A percentile compares a stretch with the other conserved stretches of the same genome.
Conservation (phyloP, 768 basidiomycete species). For the Mycena floridula region DNA sequence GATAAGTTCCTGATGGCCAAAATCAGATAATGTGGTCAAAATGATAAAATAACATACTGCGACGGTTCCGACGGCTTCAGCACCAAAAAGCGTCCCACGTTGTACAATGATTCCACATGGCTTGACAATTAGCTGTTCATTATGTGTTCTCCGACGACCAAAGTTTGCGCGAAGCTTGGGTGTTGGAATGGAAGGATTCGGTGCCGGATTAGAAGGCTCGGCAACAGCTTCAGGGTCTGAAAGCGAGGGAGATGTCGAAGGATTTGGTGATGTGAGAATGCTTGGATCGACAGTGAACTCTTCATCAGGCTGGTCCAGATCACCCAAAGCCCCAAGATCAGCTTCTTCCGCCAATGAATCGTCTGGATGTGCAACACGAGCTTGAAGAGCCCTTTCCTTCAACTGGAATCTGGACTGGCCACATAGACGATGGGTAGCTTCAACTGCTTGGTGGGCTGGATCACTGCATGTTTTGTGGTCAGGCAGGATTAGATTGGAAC, state of each 20-base stretch:
- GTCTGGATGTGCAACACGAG: slow-evolving; percentile 5
- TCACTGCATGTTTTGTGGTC: slow-evolving; percentile 6
- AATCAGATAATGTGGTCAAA: background rate
- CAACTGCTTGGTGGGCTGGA: slow-evolving; percentile 6
- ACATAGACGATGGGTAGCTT: slow-evolving; percentile 3
- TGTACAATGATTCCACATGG: slow-evolving; percentile 24
- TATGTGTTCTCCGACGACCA: slow-evolving; percentile 19
- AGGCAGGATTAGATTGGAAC: background rate
- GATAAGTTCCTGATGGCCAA: slow-evolving; percentile 12
- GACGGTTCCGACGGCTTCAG: slow-evolving; percentile 12
- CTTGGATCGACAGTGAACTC: background rate
- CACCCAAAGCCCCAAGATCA: background rate
- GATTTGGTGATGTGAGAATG: background rate
- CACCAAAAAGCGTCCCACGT: slow-evolving; percentile 18
- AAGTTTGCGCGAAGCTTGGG: slow-evolving; percentile 17
- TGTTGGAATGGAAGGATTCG: too few relatives aligned
- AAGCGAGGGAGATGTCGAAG: background rate
- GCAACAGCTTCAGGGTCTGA: background rate
- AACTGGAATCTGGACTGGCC: slow-evolving; percentile 9
- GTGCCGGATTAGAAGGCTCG: too few relatives aligned
- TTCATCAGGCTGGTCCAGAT: slow-evolving; percentile 1
- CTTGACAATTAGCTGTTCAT: slow-evolving; percentile 21
- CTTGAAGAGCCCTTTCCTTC: slow-evolving; percentile 6
- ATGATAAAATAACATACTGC: slow-evolving; percentile 15
- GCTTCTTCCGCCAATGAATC: slow-evolving; percentile 4